These are phyloP conservation scores for Lachnellula hyalina DNA, from an alignment of 2,329 filamentous ascomycete species.

Conservation along the genomic window DNA sequence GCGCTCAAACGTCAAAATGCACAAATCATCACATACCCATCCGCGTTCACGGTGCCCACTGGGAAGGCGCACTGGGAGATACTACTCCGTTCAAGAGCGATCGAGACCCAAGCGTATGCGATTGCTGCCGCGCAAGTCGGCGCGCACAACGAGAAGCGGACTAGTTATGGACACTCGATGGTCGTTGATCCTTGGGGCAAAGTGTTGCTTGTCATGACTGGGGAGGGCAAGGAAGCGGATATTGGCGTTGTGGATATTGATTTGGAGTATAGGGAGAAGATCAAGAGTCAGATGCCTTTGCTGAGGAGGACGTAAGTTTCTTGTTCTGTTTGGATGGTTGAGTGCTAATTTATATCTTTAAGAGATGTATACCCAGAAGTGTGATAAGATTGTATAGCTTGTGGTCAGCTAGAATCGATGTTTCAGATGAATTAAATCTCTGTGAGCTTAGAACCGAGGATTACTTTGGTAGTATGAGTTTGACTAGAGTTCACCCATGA, in stretches of 20 bases:
- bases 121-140: conserved; percentile 82
- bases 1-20: conserved; percentile 61
- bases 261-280: conserved; percentile 43
- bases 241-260: conserved; percentile 50
- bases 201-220: conserved; percentile 60
- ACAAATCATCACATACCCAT: conserved; percentile 79
- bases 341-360: conserved; percentile 3
- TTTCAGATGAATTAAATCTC: neutral
- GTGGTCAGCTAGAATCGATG: too few species aligned
- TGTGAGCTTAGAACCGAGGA: too few species aligned
- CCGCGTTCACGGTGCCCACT: conserved; percentile 83
- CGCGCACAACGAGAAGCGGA: conserved; percentile 64
- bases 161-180: conserved; percentile 81
- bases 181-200: conserved; percentile 84
- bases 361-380: conserved; percentile 23
- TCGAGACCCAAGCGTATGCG: conserved; percentile 85
- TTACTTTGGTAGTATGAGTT: too few species aligned
- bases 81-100: conserved; percentile 72
- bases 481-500: too few species aligned
- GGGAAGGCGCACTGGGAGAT: conserved; percentile 82
- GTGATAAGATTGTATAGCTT: neutral
- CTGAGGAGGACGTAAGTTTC: conserved; percentile 40
- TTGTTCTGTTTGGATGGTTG: neutral
- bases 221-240: conserved; percentile 39
- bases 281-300: conserved; percentile 52